phyloP scores from a whole-genome alignment of 345 rosid genomes.

The Brassica incana region DNA sequence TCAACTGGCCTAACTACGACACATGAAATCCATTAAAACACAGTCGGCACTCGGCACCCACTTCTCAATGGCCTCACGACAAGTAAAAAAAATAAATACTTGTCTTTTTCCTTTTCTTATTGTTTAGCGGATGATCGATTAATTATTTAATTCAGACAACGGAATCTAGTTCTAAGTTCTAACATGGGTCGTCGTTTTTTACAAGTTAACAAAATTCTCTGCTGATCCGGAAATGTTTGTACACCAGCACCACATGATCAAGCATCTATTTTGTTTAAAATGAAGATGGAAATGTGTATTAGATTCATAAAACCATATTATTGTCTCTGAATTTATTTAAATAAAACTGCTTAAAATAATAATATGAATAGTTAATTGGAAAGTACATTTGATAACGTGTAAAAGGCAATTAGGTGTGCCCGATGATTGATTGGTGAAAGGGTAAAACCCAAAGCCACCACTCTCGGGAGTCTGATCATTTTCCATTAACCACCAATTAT shows the following conservation, averaged over 20 bases:
- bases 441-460: slow-evolving; percentile 19
- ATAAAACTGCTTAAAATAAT: not conserved
- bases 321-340: not conserved
- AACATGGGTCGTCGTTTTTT: slow-evolving; percentile 24
- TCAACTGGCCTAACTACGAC: slow-evolving; percentile 17
- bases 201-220: not conserved
- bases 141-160: not conserved
- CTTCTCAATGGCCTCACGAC: not conserved
- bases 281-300: not conserved
- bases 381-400: not conserved
- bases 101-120: too few species aligned
- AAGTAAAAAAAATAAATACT: not conserved
- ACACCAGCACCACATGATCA: slow-evolving; percentile 14
- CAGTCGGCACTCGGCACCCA: not conserved
- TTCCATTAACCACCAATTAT: not conserved
- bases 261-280: not conserved
- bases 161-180: not conserved
- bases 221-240: slow-evolving; percentile 1
- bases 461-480: not conserved
- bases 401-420: slow-evolving; percentile 31
- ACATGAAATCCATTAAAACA: not conserved
- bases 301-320: slow-evolving; percentile 9
- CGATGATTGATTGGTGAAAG: slow-evolving; percentile 22
- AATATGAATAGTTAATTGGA: not conserved
- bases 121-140: not conserved